phyloP scores from a whole-genome alignment of 2,329 filamentous ascomycete genomes.

The Aspergillus puulaauensis region DNA sequence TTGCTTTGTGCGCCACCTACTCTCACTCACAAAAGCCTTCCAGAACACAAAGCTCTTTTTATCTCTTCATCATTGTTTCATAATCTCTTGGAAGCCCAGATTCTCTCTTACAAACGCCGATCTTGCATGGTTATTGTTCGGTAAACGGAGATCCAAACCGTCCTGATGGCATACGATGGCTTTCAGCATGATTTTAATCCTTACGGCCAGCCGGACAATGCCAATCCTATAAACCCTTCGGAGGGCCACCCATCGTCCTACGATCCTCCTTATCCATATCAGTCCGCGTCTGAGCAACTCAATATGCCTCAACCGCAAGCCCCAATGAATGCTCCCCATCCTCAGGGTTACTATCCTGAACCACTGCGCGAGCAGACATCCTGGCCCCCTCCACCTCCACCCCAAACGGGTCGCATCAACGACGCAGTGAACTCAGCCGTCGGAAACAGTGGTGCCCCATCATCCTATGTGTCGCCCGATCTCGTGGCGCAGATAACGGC shows the following conservation, averaged over 20 bases:
- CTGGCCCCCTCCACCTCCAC: constrained; percentile 22
- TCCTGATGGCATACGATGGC: constrained; percentile 44
- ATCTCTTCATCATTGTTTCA: constrained; percentile 1
- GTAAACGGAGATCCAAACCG: constrained; percentile 5
- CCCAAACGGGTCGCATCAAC: constrained; percentile 46
- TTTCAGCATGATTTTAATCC: constrained; percentile 33
- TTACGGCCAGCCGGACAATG: constrained; percentile 28
- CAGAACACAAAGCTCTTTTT: constrained; percentile 4
- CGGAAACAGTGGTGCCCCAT: constrained; percentile 49
- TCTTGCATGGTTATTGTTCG: not conserved
- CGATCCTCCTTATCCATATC: constrained; percentile 33
- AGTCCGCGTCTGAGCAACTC: constrained; percentile 29
- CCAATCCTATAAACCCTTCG: constrained; percentile 21
- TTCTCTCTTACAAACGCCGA: not conserved
- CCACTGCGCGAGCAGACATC: constrained; percentile 16
- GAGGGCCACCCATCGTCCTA: constrained; percentile 27
- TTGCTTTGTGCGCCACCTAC: not conserved
- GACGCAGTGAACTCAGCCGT: constrained; percentile 60
- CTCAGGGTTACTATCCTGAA: constrained; percentile 22
- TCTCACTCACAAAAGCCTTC: constrained; percentile 5
- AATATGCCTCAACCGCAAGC: constrained; percentile 39
- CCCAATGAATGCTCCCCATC: constrained; percentile 20
- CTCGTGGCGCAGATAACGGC: constrained; percentile 62
- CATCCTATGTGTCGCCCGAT: constrained; percentile 55
- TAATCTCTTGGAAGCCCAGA: not conserved